Base-by-base conservation (phyloP, 768 basidiomycete genomes). In the Candolleomyces eurysporus region DNA sequence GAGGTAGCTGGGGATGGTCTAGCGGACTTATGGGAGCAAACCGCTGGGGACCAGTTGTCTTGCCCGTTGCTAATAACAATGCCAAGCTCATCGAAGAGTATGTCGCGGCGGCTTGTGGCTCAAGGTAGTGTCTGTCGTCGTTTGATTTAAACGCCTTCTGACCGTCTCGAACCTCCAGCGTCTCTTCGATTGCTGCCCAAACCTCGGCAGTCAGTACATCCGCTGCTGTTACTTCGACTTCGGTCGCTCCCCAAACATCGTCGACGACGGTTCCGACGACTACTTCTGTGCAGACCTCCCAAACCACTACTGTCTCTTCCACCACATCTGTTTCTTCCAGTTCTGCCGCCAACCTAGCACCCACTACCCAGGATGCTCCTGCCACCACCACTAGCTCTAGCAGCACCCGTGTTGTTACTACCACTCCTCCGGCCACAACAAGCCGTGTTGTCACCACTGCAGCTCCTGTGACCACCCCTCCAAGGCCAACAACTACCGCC, bases 11-110 rank as follows among this genome's bases (percentile, higher is more conserved):
- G 80, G 82, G 82, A 0, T 81, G 79, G 76, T 71, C 79, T 14
- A 82, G 82, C 19, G 66, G 67, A 14, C 71, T 76, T 58, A 83
- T 85, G 80, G 82, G 81, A 60, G 75, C 72, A n/a, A 79, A 85
- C 68, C 78, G 75, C 31, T 87, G 85, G 85, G 85, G 85, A 52
- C 65, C 74, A 32, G 83, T 84, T 46, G 77, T 84, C 65, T 67
- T 75, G 55, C 74, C 78, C 36, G 60, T 68, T 13, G 69, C 67
- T 26, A 64, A 72, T 7, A 71, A 78, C 62, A 64, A 69, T 36
- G 71, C 72, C 17, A 26, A 16, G 5, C 32, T 46, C 10, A 17
- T 49, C 4, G 54, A 61, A 13, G 50, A 31, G 17, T 49, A 56
- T 43, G 65, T 82, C 30, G 73, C 79, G 46, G 70, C 75, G 56